Evolutionary conservation across 2,329 filamentous ascomycete species (phyloP), one percentile per base, ranked within the genome.

Genomic region (Meredithiella fracta): DNA sequence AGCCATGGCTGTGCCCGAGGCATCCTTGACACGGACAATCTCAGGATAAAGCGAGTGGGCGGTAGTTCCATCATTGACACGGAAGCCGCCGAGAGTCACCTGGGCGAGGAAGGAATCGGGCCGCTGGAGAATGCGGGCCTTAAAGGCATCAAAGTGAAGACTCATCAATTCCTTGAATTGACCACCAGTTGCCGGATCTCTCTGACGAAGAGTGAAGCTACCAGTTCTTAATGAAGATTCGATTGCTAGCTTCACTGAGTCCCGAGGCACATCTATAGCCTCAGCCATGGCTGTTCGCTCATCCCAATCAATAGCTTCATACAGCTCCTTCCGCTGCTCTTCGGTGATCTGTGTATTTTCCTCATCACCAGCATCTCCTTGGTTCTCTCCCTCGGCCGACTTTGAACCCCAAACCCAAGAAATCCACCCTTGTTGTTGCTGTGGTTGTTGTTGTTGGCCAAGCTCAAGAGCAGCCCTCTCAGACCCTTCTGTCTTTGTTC

Each of bases 291-390:
- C 86, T 59, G 90, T 83, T 72, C 96, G 97, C 68, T 99, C 92
- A 60, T 98, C 87, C 83, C 91, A 99, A 64, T 97, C 92, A 63
- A 99, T 99, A 52, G 88, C 94, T 62, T 94, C 85, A 67, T 97
- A 98, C 8, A 99, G 77, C 68, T 98, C 91, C 66, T 97, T 89
- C 44, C 91, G 83, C 67, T 99, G 90, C 67, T 97, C 83, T 60
- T 98, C 92, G 0, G 87, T 94, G 76, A 98, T 94, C 59, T 88
- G 80, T 0, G 83, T 86, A 60, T 90, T 85, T 62, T 94, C 85
- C 3, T 54, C 40, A 14, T 53, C 55, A 17, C 7, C 37, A 15
- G 82, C 69, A 51, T 70, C 71, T 50, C 72, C 75, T 47, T 85
- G 75, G 53, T 83, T 11, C 1, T 15, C 5, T 53, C 78, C 69